Evolutionary conservation across 2,329 filamentous ascomycete genomes (phyloP).

Genomic region (Sporothrix pallida): DNA sequence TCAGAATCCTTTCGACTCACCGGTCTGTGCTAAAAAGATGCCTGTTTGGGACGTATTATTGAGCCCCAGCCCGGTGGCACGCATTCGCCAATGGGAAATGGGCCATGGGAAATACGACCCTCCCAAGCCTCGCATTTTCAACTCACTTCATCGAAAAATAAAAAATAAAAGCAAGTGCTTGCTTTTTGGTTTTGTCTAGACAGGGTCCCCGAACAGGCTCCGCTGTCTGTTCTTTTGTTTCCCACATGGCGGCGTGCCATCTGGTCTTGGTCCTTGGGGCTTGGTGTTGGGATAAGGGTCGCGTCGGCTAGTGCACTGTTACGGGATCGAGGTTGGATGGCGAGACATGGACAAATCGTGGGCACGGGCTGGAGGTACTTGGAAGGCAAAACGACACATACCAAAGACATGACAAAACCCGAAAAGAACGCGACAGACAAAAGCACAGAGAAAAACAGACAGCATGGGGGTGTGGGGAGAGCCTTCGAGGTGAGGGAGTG

Average conservation of each 20-base stretch:
- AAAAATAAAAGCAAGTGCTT: not conserved
- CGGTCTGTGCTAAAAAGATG: not conserved
- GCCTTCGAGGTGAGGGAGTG: conserved; percentile 17
- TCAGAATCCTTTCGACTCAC: not conserved
- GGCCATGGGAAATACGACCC: conserved; percentile 21
- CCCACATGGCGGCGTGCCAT: not conserved
- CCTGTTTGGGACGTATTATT: conserved; percentile 5
- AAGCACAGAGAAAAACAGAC: not conserved
- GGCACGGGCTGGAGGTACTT: not conserved
- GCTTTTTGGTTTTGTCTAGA: not conserved
- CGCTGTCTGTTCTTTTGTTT: not conserved
- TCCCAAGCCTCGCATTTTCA: not conserved
- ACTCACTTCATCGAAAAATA: not conserved
- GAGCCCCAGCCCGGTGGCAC: conserved; percentile 2
- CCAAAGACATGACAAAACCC: not conserved
- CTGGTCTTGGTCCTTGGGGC: not conserved
- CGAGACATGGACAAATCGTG: not conserved
- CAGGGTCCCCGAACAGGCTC: not conserved
- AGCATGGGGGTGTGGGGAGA: not conserved
- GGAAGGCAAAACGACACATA: not conserved
- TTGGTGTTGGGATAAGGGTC: not conserved
- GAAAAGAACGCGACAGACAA: not conserved
- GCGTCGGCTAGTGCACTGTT: conserved; percentile 3
- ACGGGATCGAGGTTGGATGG: conserved; percentile 15
- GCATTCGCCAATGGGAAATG: conserved; percentile 3